These are phyloP conservation scores for Penicillium sp. DNA, from an alignment of 2,329 filamentous ascomycete genomes.

Conservation along the genomic window DNA sequence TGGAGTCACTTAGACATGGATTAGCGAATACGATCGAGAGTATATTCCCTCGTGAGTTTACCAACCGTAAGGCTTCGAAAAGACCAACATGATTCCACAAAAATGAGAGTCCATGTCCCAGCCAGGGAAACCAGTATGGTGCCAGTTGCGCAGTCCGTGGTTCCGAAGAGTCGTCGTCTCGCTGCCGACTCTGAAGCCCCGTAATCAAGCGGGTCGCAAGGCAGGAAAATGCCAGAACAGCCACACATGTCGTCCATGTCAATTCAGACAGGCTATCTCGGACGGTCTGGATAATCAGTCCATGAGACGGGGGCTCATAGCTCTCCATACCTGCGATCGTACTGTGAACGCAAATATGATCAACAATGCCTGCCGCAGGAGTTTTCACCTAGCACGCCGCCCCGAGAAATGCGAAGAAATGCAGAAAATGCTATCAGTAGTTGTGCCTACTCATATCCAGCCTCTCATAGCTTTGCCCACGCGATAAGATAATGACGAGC, in stretches of 20 bases:
- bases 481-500: no score
- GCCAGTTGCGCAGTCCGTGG: conserved; percentile 46
- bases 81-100: conserved; percentile 47
- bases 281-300: conserved; percentile 20
- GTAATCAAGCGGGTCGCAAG: conserved; percentile 41
- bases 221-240: conserved; percentile 32
- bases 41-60: neutral
- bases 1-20: conserved; percentile 32
- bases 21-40: conserved; percentile 11
- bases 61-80: conserved; percentile 44
- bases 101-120: conserved; percentile 55
- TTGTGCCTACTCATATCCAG: no score
- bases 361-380: no score
- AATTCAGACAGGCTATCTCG: conserved; percentile 22
- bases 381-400: no score
- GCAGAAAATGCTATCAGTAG: no score
- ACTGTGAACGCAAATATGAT: no score
- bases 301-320: conserved; percentile 16
- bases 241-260: conserved; percentile 29
- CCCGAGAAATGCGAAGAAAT: no score
- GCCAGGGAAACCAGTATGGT: conserved; percentile 60
- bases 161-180: conserved; percentile 20
- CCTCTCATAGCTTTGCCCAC: no score
- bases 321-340: conserved; percentile 19
- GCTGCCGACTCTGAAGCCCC: conserved; percentile 34